Evolutionary conservation across 169 alveolate species (phyloP).

Genomic region (Plasmodium inui): DNA sequence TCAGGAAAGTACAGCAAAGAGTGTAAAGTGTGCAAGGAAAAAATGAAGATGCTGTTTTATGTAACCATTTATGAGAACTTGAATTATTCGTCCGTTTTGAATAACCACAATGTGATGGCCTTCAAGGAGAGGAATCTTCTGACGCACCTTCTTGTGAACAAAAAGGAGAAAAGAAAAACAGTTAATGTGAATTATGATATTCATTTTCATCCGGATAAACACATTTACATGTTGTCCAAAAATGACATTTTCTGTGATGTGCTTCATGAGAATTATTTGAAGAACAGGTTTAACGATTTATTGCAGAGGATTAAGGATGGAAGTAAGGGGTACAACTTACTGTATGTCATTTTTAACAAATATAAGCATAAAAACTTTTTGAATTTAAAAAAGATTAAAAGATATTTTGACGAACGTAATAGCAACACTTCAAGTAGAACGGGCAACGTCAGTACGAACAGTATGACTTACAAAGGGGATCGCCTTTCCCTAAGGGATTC

Average conservation of each 20-base stretch:
- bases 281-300: constrained; percentile 57
- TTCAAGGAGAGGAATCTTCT: constrained; percentile 11
- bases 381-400: constrained; percentile 30
- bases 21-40: constrained; percentile 49
- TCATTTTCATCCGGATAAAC: constrained; percentile 20
- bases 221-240: constrained; percentile 57
- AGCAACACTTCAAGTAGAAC: background rate
- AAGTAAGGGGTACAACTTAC: constrained; percentile 58
- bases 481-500: constrained; percentile 4
- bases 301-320: constrained; percentile 50
- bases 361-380: constrained; percentile 51
- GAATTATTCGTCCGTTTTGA: constrained; percentile 35
- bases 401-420: constrained; percentile 3
- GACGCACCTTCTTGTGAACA: constrained; percentile 34
- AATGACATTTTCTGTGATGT: constrained; percentile 65
- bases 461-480: constrained; percentile 4
- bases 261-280: constrained; percentile 62
- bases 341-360: constrained; percentile 63
- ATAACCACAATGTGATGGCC: background rate
- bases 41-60: constrained; percentile 48
- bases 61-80: constrained; percentile 32
- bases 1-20: background rate
- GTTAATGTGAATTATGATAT: constrained; percentile 69
- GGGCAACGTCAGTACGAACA: background rate
- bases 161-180: constrained; percentile 45